A percentile compares a stretch with the other conserved stretches of the same genome.
These are phyloP conservation scores for Fusarium sp. DNA, from an alignment of 2,329 filamentous ascomycete species.

Conservation along the genomic window DNA sequence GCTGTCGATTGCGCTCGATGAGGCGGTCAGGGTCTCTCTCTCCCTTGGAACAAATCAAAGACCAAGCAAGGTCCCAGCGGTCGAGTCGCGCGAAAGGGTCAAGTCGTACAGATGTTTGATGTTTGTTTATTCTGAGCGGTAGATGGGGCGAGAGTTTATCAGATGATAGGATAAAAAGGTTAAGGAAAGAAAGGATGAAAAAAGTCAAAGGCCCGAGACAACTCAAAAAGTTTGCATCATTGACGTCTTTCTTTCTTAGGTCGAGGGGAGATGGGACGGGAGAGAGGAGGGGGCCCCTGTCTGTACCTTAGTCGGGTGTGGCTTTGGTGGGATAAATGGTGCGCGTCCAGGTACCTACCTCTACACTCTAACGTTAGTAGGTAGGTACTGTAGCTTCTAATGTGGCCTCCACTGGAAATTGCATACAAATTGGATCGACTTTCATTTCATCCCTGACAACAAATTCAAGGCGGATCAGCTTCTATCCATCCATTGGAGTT, in stretches of 20 bases:
- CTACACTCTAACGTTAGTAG: too few species aligned
- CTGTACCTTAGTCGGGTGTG: not conserved
- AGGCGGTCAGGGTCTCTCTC: slow-evolving; percentile 8
- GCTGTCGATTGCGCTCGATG: slow-evolving; percentile 4
- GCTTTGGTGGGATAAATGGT: slow-evolving; percentile 2
- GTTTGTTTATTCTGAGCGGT: not conserved
- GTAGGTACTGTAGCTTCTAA: not conserved
- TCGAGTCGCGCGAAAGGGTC: not conserved
- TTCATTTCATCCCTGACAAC: not conserved
- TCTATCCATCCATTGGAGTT: not conserved
- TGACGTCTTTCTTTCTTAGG: slow-evolving; percentile 1
- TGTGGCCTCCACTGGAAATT: not conserved
- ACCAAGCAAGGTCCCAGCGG: not conserved
- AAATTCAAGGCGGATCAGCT: slow-evolving; percentile 4
- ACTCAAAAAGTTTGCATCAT: not conserved
- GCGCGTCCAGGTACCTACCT: not conserved
- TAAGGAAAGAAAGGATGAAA: not conserved
- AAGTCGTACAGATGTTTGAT: not conserved
- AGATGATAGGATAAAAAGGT: not conserved
- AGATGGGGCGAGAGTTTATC: not conserved
- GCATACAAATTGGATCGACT: not conserved
- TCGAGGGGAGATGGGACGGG: not conserved
- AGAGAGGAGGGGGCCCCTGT: slow-evolving; percentile 1
- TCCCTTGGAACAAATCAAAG: slow-evolving; percentile 1
- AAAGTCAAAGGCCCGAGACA: not conserved